Conservation (phyloP, 106 monocot genomes). For the Acorus calamus region DNA sequence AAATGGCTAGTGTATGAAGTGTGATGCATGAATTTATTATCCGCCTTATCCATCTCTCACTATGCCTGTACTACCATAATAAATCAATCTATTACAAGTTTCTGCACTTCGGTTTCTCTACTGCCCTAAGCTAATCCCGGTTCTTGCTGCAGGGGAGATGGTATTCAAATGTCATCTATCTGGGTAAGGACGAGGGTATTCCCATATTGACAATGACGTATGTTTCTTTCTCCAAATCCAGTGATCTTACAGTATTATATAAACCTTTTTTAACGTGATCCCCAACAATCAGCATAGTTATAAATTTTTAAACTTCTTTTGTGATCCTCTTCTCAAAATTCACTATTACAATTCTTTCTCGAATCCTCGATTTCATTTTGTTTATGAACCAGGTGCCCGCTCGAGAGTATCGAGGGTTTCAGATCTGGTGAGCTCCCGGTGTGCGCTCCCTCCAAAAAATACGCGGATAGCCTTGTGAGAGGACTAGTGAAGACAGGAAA, state of each 20-base stretch:
- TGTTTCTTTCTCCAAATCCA: neutral
- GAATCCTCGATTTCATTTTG: neutral
- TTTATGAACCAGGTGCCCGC: conserved; percentile 39
- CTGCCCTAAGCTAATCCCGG: neutral
- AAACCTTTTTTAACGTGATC: neutral
- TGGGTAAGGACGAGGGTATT: conserved; percentile 50
- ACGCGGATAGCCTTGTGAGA: conserved; percentile 45
- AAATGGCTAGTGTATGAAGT: too few relatives aligned
- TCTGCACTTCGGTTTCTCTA: too few relatives aligned
- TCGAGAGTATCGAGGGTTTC: conserved; percentile 32
- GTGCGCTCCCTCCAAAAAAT: conserved; percentile 34
- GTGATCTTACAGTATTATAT: neutral
- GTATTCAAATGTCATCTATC: conserved; percentile 75
- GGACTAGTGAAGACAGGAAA: conserved; percentile 68
- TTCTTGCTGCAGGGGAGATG: conserved; percentile 50
- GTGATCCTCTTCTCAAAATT: neutral
- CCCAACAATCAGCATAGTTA: neutral
- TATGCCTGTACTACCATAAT: too few relatives aligned
- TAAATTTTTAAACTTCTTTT: too few relatives aligned
- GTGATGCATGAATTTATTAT: too few relatives aligned
- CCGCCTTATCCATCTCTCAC: too few relatives aligned
- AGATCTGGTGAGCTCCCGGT: conserved; percentile 56
- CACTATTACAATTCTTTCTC: neutral
- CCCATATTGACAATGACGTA: conserved; percentile 97
- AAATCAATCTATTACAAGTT: too few relatives aligned